Percentiles rank a stretch among this genome's conserved stretches.
phyloP scores from a whole-genome alignment of 495 filamentous ascomycete genomes.

The Aspergillus haitiensis region DNA sequence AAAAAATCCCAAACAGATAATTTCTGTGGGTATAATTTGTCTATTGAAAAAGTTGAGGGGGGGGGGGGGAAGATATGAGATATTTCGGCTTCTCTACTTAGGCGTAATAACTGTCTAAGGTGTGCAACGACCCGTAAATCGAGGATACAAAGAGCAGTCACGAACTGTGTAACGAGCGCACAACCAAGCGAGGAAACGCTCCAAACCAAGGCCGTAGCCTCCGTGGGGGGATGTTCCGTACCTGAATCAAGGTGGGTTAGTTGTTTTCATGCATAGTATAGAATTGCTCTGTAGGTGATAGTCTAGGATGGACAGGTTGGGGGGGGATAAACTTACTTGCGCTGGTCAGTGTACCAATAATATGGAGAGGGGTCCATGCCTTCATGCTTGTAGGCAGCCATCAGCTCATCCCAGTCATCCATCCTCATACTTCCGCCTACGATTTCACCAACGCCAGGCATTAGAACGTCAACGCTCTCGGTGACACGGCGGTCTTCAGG shows the following conservation, averaged over 20 bases:
- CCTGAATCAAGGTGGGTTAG: slow-evolving; percentile 43
- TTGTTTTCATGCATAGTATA: neutral
- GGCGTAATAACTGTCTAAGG: slow-evolving; percentile 51
- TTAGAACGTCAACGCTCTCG: slow-evolving; percentile 92
- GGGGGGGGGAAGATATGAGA: too few species aligned
- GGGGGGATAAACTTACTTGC: slow-evolving; percentile 68
- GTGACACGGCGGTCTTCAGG: slow-evolving; percentile 79
- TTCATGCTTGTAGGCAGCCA: slow-evolving; percentile 83
- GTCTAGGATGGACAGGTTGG: neutral
- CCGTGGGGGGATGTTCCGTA: slow-evolving; percentile 94
- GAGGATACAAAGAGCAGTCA: slow-evolving; percentile 86
- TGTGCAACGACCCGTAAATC: slow-evolving; percentile 91
- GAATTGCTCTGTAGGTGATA: neutral
- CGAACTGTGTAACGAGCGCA: slow-evolving; percentile 88
- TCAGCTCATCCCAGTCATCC: slow-evolving; percentile 86
- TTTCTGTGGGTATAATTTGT: slow-evolving; percentile 3
- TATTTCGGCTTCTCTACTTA: slow-evolving; percentile 8
- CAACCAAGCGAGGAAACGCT: slow-evolving; percentile 97
- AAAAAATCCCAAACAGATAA: neutral
- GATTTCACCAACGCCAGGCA: slow-evolving; percentile 97
- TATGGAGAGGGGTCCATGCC: slow-evolving; percentile 83
- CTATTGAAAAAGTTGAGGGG: slow-evolving; percentile 15
- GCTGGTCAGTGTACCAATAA: slow-evolving; percentile 99
- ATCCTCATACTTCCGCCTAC: slow-evolving; percentile 97
- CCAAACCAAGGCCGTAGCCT: slow-evolving; percentile 91